Evolutionary conservation across 306 rosid genomes (phyloP).

Genomic region (Gillenia trifoliata): DNA sequence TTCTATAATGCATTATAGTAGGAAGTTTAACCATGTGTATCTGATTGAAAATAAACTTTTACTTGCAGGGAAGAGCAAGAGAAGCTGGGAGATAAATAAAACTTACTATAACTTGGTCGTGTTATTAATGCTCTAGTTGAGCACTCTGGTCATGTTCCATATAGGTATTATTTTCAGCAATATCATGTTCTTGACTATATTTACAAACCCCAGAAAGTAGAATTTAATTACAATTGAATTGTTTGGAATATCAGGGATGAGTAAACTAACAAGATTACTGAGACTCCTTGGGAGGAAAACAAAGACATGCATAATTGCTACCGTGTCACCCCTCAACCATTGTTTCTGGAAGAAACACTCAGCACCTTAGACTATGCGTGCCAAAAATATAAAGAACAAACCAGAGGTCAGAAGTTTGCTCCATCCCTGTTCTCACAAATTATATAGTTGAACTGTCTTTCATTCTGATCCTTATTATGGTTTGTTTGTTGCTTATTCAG

Average conservation of each 20-base stretch:
- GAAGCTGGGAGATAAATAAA: conserved; percentile 99
- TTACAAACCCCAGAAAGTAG: not conserved
- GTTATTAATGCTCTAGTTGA: conserved; percentile 94
- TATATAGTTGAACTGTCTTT: not conserved
- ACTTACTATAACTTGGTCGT: conserved; percentile 97
- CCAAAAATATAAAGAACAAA: conserved; percentile 96
- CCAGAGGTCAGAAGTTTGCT: conserved; percentile 67
- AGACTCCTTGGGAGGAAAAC: conserved; percentile 98
- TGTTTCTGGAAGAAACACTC: conserved; percentile 86
- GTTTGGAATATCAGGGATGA: conserved; percentile 70
- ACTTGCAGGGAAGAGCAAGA: conserved; percentile 97
- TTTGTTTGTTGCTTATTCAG: conserved; percentile 39
- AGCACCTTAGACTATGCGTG: conserved; percentile 97
- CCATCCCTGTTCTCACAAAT: conserved; percentile 1
- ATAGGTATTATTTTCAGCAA: conserved; percentile 58
- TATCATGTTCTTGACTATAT: not conserved
- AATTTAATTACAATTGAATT: conserved; percentile 16
- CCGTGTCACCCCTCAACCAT: conserved; percentile 79
- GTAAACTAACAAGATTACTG: conserved; percentile 87
- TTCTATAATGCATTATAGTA: not conserved
- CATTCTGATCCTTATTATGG: conserved; percentile 18
- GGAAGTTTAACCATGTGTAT: conserved; percentile 8
- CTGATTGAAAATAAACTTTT: conserved; percentile 20
- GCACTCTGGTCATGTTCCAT: conserved; percentile 98
- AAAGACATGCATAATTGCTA: conserved; percentile 97